A percentile compares a stretch with the other conserved stretches of the same genome.
phyloP scores from a whole-genome alignment of 2,329 filamentous ascomycete species.

The Stylonectria norvegica region DNA sequence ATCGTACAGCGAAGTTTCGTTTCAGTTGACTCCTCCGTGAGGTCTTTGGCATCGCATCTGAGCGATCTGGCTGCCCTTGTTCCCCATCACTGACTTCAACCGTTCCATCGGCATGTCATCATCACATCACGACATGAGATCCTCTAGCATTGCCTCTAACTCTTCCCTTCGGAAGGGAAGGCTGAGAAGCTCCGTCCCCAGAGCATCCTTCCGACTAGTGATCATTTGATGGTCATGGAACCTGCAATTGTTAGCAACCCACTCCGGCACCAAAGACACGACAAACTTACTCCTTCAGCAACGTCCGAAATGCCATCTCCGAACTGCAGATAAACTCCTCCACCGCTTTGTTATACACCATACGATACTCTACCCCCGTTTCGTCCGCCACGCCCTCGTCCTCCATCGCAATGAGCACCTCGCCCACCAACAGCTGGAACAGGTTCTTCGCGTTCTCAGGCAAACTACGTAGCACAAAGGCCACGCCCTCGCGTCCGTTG shows the following conservation, averaged over 20 bases:
- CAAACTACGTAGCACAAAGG: constrained; percentile 83
- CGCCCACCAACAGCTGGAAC: constrained; percentile 79
- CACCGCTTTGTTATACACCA: constrained; percentile 90
- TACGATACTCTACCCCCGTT: constrained; percentile 80
- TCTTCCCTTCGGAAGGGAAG: constrained; percentile 86
- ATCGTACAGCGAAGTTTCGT: not conserved
- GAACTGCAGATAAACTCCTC: constrained; percentile 97
- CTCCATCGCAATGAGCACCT: constrained; percentile 71
- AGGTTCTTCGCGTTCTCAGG: constrained; percentile 89
- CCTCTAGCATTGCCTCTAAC: constrained; percentile 83
- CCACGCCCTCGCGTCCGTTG: constrained; percentile 86
- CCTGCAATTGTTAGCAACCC: constrained; percentile 41
- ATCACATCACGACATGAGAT: constrained; percentile 41
- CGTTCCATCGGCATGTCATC: too few relatives aligned
- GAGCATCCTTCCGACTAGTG: constrained; percentile 76
- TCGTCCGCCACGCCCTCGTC: constrained; percentile 56
- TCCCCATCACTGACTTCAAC: too few relatives aligned
- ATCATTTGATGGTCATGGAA: constrained; percentile 99
- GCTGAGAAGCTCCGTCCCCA: constrained; percentile 81
- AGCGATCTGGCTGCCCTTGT: too few relatives aligned
- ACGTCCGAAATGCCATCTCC: constrained; percentile 89
- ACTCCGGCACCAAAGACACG: not conserved
- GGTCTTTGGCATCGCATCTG: too few relatives aligned
- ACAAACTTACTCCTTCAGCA: constrained; percentile 79
- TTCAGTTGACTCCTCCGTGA: too few relatives aligned